Conservation (phyloP, 2,329 filamentous ascomycete species). For the Didymella segeticola region DNA sequence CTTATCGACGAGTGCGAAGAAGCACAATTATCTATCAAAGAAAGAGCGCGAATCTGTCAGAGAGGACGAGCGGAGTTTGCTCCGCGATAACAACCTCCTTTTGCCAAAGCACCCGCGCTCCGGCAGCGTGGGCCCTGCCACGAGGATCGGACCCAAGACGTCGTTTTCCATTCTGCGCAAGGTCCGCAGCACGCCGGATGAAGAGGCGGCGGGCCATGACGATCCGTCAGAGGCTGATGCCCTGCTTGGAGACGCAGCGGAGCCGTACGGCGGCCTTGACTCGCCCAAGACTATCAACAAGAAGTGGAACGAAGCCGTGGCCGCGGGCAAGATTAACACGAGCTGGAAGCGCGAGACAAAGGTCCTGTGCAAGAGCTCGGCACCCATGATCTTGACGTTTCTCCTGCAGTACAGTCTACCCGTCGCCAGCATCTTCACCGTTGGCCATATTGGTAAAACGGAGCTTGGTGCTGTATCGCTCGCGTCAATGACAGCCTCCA, state of each 20-base stretch:
- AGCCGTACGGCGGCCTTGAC: conserved; percentile 56
- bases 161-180: conserved; percentile 41
- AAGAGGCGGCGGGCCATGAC: conserved; percentile 35
- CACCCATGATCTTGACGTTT: conserved; percentile 56
- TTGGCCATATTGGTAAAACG: conserved; percentile 57
- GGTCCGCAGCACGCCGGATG: conserved; percentile 38
- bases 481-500: conserved; percentile 57
- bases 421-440: conserved; percentile 57
- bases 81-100: conserved; percentile 66
- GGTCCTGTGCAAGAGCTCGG: conserved; percentile 67
- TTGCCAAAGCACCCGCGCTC: conserved; percentile 58
- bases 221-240: conserved; percentile 55
- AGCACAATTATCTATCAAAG: conserved; percentile 55
- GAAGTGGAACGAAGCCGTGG: conserved; percentile 72
- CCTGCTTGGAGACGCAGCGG: conserved; percentile 50
- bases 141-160: conserved; percentile 34
- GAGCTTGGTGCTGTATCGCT: conserved; percentile 57
- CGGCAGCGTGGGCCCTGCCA: conserved; percentile 38
- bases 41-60: conserved; percentile 61
- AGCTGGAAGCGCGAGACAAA: conserved; percentile 91
- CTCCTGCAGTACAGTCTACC: conserved; percentile 58
- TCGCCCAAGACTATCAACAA: conserved; percentile 55
- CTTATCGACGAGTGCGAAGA: conserved; percentile 32
- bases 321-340: conserved; percentile 80
- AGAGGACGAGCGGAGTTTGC: conserved; percentile 64